A percentile compares a stretch with the other conserved stretches of the same genome.
phyloP scores from a whole-genome alignment of 2,329 filamentous ascomycete species.

The Hymenoscyphus repandus region DNA sequence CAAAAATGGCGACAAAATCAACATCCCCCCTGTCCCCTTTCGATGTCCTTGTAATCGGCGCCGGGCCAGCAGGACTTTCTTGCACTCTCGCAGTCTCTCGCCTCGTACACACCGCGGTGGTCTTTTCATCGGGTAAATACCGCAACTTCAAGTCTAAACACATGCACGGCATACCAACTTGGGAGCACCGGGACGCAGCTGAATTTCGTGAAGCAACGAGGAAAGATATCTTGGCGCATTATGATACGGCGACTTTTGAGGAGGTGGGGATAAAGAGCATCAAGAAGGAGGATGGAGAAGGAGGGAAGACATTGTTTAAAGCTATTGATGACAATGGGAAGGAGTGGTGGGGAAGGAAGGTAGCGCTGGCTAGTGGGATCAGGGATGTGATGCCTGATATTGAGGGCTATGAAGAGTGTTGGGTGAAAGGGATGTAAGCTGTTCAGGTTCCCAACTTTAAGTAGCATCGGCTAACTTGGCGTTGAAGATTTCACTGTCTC shows the following conservation, averaged over 20 bases:
- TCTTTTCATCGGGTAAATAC: constrained; percentile 39
- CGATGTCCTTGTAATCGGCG: constrained; percentile 37
- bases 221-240: constrained; percentile 33
- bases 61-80: constrained; percentile 41
- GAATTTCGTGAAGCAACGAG: constrained; percentile 32
- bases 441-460: too few species aligned
- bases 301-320: constrained; percentile 30
- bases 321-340: constrained; percentile 38
- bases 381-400: constrained; percentile 47
- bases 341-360: constrained; percentile 43
- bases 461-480: too few species aligned
- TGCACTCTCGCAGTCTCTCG: constrained; percentile 36
- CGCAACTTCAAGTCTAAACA: constrained; percentile 38
- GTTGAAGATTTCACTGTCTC: constrained; percentile 50
- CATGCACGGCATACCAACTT: constrained; percentile 40
- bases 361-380: constrained; percentile 51
- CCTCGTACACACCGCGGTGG: constrained; percentile 34
- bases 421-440: constrained; percentile 34
- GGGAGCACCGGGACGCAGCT: constrained; percentile 33
- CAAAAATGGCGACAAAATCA: background rate
- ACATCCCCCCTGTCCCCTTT: background rate
- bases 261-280: constrained; percentile 23
- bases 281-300: constrained; percentile 11
- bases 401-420: constrained; percentile 49
- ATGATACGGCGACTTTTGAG: constrained; percentile 33